phyloP scores from a whole-genome alignment of 805 yeast genomes.

The Metschnikowia arizonensis region DNA sequence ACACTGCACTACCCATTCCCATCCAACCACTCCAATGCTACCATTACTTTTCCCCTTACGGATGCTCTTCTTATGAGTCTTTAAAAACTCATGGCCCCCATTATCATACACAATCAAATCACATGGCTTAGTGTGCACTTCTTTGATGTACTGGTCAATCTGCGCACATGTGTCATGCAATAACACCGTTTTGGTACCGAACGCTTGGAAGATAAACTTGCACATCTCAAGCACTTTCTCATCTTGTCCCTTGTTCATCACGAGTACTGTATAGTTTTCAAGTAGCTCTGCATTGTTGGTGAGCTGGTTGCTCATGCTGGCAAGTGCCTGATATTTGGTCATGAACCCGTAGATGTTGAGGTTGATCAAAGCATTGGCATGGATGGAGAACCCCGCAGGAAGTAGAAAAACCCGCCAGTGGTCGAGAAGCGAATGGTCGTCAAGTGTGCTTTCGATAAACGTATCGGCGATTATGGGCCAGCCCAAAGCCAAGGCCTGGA shows the following conservation, averaged over 20 bases:
- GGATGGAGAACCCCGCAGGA: conserved; percentile 66
- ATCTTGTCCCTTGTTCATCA: conserved; percentile 31
- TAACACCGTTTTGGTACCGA: conserved; percentile 37
- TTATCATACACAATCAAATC: conserved; percentile 29
- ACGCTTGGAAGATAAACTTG: conserved; percentile 42
- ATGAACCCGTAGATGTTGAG: conserved; percentile 45
- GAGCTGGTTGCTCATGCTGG: conserved; percentile 38
- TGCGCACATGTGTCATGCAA: conserved; percentile 5
- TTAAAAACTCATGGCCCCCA: conserved; percentile 10
- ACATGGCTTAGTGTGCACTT: neutral
- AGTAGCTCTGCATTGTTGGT: conserved; percentile 37
- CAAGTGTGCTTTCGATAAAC: conserved; percentile 51
- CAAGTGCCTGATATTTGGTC: conserved; percentile 30
- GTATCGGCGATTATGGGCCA: conserved; percentile 76
- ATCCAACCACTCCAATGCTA: conserved; percentile 36
- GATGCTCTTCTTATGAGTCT: conserved; percentile 5
- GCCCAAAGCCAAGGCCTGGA: conserved; percentile 73
- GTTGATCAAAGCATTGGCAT: conserved; percentile 44
- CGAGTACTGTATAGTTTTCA: conserved; percentile 28
- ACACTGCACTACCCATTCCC: conserved; percentile 71
- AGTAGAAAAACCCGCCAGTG: conserved; percentile 55
- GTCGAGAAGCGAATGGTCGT: conserved; percentile 21
- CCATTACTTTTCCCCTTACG: neutral
- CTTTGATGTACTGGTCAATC: neutral
- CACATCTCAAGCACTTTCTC: conserved; percentile 31